Base-by-base conservation (phyloP, 1,139 yeast species). In the Sugiyamaella grinbergsii region DNA sequence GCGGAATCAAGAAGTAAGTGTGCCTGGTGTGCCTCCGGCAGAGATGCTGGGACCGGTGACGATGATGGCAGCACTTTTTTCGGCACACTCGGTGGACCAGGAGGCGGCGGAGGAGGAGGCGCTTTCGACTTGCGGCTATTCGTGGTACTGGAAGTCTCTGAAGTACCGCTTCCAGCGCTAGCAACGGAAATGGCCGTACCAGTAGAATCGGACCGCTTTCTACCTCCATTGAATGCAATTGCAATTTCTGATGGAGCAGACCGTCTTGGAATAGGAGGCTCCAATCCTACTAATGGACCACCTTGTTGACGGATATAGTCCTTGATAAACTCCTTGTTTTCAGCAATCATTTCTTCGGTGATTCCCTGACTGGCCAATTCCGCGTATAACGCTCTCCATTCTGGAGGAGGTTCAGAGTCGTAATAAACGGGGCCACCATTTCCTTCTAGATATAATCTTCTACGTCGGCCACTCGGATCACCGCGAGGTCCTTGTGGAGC, bases 1-100 rank as follows among this genome's bases (percentile, higher is more conserved):
- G 96, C 51, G 98, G 98, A 56, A 90, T 91, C 75, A 91, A 91
- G 80, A 91, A 91, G 82, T 85, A 52, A 50, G 65, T 57, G n/a
- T 19, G 19, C 7, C 15, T n/a, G 6, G n/a, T 16, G n/a, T 6
- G 62, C 50, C 11, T 52, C 43, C 3, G 61, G 49, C 2, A 61
- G 32, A n/a, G 58, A 42, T 7, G 60, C 31, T 23, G 58, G 40
- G 13, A 69, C 52, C 6, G 67, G 63, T 10, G 69, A 53, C 7
- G 67, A 63, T 10, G 66, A 60, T 15, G 68, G 55, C 47, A 71
- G 61, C 19, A 55, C 45, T 13, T 54, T 37, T 20, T 59, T 58
- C 20, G 60, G 55, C 3, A 58, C 55, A 11, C 58, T 54, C 4
- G 60, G 50, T n/a, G 62, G 53, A 7, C 63, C 56, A 10, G 66